Evolutionary conservation across 2,329 filamentous ascomycete species (phyloP).

Genomic region (Madurella fahalii): DNA sequence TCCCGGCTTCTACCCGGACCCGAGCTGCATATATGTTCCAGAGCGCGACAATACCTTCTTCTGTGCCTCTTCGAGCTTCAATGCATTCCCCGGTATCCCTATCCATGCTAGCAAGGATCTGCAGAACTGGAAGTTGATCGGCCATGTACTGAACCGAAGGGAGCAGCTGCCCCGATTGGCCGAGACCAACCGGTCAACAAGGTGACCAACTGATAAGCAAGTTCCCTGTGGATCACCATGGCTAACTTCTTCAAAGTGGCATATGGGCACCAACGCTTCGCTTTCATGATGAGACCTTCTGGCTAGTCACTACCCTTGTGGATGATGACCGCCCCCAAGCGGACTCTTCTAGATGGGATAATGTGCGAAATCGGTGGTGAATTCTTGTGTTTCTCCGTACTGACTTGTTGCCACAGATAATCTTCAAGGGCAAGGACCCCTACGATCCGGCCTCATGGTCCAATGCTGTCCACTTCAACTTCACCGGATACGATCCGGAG

Average conservation of each 20-base stretch:
- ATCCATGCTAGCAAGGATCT: slow-evolving; percentile 44
- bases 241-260: slow-evolving; percentile 22
- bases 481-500: slow-evolving; percentile 50
- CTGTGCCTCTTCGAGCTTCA: slow-evolving; percentile 42
- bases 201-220: slow-evolving; percentile 9
- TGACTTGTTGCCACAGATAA: slow-evolving; percentile 29
- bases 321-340: slow-evolving; percentile 34
- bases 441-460: slow-evolving; percentile 44
- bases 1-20: slow-evolving; percentile 42
- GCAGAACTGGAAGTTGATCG: slow-evolving; percentile 38
- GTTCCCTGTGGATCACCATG: not conserved
- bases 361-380: slow-evolving; percentile 20
- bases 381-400: not conserved
- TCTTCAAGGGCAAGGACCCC: slow-evolving; percentile 43
- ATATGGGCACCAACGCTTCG: slow-evolving; percentile 33
- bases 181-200: slow-evolving; percentile 31
- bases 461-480: slow-evolving; percentile 45
- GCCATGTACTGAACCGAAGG: slow-evolving; percentile 34
- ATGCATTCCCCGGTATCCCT: slow-evolving; percentile 42
- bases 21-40: slow-evolving; percentile 38
- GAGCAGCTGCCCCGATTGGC: slow-evolving; percentile 34
- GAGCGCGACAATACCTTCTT: slow-evolving; percentile 39
- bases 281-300: slow-evolving; percentile 30
- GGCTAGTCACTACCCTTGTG: slow-evolving; percentile 31
- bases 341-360: slow-evolving; percentile 37